phyloP scores from a whole-genome alignment of 1,284 basidiomycete species.

The Cutaneotrichosporon cutaneum region DNA sequence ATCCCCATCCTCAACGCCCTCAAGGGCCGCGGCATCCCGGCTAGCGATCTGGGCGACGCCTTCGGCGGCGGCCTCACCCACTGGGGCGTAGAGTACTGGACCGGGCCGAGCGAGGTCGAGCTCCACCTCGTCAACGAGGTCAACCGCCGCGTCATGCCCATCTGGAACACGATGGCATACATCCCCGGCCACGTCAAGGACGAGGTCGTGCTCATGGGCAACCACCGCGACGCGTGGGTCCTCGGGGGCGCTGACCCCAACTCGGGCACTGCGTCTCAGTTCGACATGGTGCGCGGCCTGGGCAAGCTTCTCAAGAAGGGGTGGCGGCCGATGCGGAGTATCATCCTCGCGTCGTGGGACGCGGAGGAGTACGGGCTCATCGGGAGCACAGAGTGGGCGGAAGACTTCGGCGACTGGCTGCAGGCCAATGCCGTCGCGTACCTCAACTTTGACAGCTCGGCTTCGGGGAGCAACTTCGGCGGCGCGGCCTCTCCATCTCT shows the following conservation, averaged over 20 bases:
- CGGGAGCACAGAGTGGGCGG: conserved; percentile 83
- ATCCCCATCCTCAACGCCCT: conserved; percentile 55
- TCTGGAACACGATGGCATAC: conserved; percentile 71
- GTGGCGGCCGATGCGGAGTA: conserved; percentile 85
- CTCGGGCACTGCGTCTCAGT: conserved; percentile 80
- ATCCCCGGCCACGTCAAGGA: conserved; percentile 85
- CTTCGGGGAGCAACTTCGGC: conserved; percentile 65
- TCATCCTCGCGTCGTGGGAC: conserved; percentile 89
- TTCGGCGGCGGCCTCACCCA: conserved; percentile 56
- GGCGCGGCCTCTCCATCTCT: conserved; percentile 60
- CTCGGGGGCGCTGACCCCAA: conserved; percentile 80
- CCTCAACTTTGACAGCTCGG: conserved; percentile 73
- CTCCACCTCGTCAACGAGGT: conserved; percentile 59
- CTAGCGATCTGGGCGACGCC: conserved; percentile 48
- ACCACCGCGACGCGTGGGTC: conserved; percentile 74
- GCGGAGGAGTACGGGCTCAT: conserved; percentile 90
- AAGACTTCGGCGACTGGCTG: conserved; percentile 83
- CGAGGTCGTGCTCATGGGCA: conserved; percentile 81
- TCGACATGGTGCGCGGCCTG: conserved; percentile 80
- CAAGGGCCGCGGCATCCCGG: conserved; percentile 46
- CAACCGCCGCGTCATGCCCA: conserved; percentile 66
- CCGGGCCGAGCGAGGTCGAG: conserved; percentile 55
- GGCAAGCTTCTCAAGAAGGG: conserved; percentile 69
- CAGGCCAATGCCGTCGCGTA: conserved; percentile 75
- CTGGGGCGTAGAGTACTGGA: conserved; percentile 57